A percentile compares a stretch with the other conserved stretches of the same genome.
phyloP scores from a whole-genome alignment of 2,329 filamentous ascomycete genomes.

The Lachnellula hyalina region DNA sequence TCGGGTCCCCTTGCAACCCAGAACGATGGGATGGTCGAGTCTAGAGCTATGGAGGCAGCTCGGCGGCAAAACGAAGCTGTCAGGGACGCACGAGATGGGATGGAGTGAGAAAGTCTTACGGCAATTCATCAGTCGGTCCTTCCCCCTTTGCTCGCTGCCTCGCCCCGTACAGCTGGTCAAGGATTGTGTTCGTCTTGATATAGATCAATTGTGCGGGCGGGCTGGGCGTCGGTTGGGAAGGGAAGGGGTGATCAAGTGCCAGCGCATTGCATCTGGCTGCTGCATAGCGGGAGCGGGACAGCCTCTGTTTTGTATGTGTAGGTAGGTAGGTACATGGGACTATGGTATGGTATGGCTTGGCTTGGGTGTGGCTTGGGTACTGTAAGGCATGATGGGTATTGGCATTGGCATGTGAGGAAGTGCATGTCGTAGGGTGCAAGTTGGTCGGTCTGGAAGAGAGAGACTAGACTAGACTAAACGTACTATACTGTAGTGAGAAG shows the following conservation, averaged over 20 bases:
- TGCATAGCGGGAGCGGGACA: background rate
- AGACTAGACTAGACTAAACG: too few species aligned
- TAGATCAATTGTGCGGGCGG: background rate
- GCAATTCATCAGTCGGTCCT: background rate
- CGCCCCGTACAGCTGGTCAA: conserved; percentile 4
- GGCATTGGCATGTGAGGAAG: background rate
- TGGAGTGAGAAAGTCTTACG: too few species aligned
- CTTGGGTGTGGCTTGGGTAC: too few species aligned
- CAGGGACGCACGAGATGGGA: background rate
- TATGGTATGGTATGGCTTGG: too few species aligned
- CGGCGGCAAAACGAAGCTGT: background rate
- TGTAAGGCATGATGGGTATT: too few species aligned
- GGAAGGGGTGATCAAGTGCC: conserved; percentile 1
- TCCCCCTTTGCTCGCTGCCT: background rate
- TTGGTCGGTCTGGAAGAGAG: too few species aligned
- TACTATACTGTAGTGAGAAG: background rate
- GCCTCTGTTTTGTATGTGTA: too few species aligned
- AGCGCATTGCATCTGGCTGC: conserved; percentile 4
- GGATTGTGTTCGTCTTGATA: background rate
- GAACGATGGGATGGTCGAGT: too few species aligned
- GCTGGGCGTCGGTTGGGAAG: background rate
- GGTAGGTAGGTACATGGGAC: background rate
- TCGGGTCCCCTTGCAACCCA: background rate
- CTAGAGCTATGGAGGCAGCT: background rate
- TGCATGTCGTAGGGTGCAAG: background rate